A percentile compares a stretch with the other conserved stretches of the same genome.
phyloP scores from a whole-genome alignment of 768 basidiomycete genomes.

The Phylloporus sp. region DNA sequence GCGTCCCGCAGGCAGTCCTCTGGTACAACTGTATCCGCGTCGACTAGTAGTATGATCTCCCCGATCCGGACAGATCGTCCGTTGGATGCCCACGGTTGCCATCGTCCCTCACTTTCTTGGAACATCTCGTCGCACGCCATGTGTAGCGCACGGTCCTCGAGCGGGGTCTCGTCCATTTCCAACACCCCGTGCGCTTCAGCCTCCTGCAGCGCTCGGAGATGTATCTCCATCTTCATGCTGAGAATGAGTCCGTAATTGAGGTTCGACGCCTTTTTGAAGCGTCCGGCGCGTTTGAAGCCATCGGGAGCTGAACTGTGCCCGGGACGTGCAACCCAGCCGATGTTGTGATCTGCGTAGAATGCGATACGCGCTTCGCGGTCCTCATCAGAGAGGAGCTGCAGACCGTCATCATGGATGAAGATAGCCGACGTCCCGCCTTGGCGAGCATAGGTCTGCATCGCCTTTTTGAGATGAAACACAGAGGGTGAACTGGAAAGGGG shows the following conservation, averaged over 20 bases:
- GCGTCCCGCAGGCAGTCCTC: constrained; percentile 76
- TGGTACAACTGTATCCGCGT: not conserved
- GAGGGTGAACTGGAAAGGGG: constrained; percentile 52
- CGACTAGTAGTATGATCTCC: not conserved
- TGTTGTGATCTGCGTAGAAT: constrained; percentile 55
- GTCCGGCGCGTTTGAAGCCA: constrained; percentile 50
- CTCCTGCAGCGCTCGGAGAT: constrained; percentile 37
- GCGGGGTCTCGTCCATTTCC: constrained; percentile 37
- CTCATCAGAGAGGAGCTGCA: constrained; percentile 44
- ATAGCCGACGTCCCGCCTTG: constrained; percentile 59
- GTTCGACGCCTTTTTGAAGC: constrained; percentile 94
- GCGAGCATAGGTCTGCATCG: constrained; percentile 61
- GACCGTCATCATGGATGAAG: constrained; percentile 60
- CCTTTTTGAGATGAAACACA: constrained; percentile 60
- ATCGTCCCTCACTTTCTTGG: constrained; percentile 51
- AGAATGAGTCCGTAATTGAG: constrained; percentile 72
- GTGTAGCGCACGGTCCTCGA: constrained; percentile 72
- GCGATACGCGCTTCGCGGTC: constrained; percentile 47
- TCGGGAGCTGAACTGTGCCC: constrained; percentile 29
- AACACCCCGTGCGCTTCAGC: constrained; percentile 41
- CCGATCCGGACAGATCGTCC: constrained; percentile 37
- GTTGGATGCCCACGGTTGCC: constrained; percentile 76
- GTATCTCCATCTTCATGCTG: constrained; percentile 32
- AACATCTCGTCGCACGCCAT: constrained; percentile 73
- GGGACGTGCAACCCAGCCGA: constrained; percentile 61